Conservation (phyloP, 805 yeast genomes). For the Blastobotrys terrestris region DNA sequence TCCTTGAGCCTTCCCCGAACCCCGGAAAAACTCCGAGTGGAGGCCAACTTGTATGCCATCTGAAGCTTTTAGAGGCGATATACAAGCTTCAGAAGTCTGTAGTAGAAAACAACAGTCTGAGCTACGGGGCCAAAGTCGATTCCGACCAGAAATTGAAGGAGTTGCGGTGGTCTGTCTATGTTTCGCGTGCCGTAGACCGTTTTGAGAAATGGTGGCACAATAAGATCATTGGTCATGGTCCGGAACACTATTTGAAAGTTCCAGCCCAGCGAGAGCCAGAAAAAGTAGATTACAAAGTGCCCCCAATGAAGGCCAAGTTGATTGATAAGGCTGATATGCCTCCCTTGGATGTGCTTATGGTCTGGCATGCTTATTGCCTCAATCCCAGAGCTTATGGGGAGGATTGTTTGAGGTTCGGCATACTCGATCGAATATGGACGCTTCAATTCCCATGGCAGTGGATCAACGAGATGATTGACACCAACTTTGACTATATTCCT, state of each 20-base stretch:
- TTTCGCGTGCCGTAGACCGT: slow-evolving; percentile 12
- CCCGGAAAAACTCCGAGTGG: neutral
- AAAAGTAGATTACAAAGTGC: neutral
- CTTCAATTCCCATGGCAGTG: slow-evolving; percentile 9
- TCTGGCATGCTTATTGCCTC: slow-evolving; percentile 22
- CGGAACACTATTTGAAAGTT: neutral
- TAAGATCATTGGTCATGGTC: neutral
- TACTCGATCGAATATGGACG: slow-evolving; percentile 1
- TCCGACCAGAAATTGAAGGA: slow-evolving; percentile 3
- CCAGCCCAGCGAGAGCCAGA: neutral
- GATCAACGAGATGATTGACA: slow-evolving; percentile 3
- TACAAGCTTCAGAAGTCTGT: neutral
- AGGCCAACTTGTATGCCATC: neutral
- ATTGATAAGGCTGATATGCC: slow-evolving; percentile 8
- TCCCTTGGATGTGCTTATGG: slow-evolving; percentile 22
- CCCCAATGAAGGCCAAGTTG: neutral
- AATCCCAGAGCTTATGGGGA: slow-evolving; percentile 19
- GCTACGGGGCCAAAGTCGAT: neutral
- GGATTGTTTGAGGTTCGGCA: slow-evolving; percentile 12
- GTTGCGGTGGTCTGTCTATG: slow-evolving; percentile 14
- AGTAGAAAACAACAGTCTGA: neutral
- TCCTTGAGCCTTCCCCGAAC: neutral
- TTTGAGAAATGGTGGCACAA: slow-evolving; percentile 16
- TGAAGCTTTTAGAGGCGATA: neutral
- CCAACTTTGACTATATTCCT: slow-evolving; percentile 1